Evolutionary conservation across 2,329 filamentous ascomycete species (phyloP), one percentile per base, ranked within the genome.

Genomic region (Fusarium illudens): DNA sequence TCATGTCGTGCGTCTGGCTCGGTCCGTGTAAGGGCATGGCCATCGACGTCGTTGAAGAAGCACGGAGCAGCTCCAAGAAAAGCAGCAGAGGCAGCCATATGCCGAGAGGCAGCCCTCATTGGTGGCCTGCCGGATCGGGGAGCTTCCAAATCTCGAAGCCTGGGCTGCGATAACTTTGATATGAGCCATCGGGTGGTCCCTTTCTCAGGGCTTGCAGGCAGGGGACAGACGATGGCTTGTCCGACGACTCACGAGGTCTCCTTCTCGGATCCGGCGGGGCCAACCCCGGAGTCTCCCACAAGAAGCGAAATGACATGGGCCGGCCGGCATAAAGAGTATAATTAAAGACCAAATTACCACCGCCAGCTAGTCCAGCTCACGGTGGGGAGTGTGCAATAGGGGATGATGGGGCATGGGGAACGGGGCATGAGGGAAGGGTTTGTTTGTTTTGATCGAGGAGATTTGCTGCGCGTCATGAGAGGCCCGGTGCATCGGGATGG

Each of bases 291-390:
- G 71, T 71, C 72, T 61, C 68, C 65, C 62, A 72, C 58, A 70
- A 64, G 71, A 75, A 78, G 74, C 73, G 75, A 77, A 60, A 78
- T 77, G 71, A 74, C 65, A 70, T 66, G 62, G 64, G 63, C 67
- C 55, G 67, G 62, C 57, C 64, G 65, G 73, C 72, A 74, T 73
- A 74, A 74, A 70, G 58, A 60, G 71, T 60, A 74, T 71, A 74
- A 74, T 74, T 60, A 70, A 72, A 73, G 58, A 49, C 57, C 58
- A 74, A 70, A 74, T 74, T 74, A 71, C 71, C 68, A 73, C 71
- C 58, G 59, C 48, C 53, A 62, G 51, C 68, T 73, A 71, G 67
- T 60, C 42, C 32, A 48, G 54, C 56, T 62, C 60, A 62, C 65
- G 61, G 73, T 73, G 73, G 72, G 62, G 67, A 65, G 63, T 67